phyloP scores from a whole-genome alignment of 768 basidiomycete species.

The Gelatoporia subvermispora region DNA sequence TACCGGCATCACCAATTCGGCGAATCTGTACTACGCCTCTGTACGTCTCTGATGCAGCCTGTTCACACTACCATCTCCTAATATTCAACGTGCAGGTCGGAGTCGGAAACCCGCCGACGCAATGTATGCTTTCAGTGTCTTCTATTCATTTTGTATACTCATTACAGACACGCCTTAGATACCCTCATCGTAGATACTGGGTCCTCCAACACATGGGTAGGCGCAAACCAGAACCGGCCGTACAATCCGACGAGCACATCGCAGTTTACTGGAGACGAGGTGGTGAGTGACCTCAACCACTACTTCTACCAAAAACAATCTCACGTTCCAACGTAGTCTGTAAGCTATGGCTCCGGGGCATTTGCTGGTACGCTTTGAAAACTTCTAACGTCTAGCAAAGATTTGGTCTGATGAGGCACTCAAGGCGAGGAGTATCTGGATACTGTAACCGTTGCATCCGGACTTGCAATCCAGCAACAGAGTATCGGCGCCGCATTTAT shows the following conservation, averaged over 20 bases:
- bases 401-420: background rate
- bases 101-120: slow-evolving; percentile 43
- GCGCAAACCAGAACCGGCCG: slow-evolving; percentile 34
- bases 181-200: slow-evolving; percentile 53
- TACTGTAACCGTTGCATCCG: slow-evolving; percentile 34
- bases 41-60: no score
- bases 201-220: slow-evolving; percentile 54
- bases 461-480: slow-evolving; percentile 25
- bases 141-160: no score
- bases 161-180: slow-evolving; percentile 15
- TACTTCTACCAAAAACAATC: background rate
- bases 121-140: slow-evolving; percentile 23
- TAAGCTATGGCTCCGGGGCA: slow-evolving; percentile 47
- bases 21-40: no score
- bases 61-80: background rate
- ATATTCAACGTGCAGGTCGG: slow-evolving; percentile 27
- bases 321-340: slow-evolving; percentile 27
- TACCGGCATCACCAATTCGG: no score
- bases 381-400: background rate
- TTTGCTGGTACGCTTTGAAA: slow-evolving; percentile 33
- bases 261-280: slow-evolving; percentile 26
- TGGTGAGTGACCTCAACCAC: slow-evolving; percentile 22
- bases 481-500: slow-evolving; percentile 31
- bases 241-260: slow-evolving; percentile 42
- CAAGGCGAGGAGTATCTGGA: slow-evolving; percentile 28